These are phyloP conservation scores for Vigna nakashimae DNA, from an alignment of 306 rosid genomes.

Conservation along the genomic window DNA sequence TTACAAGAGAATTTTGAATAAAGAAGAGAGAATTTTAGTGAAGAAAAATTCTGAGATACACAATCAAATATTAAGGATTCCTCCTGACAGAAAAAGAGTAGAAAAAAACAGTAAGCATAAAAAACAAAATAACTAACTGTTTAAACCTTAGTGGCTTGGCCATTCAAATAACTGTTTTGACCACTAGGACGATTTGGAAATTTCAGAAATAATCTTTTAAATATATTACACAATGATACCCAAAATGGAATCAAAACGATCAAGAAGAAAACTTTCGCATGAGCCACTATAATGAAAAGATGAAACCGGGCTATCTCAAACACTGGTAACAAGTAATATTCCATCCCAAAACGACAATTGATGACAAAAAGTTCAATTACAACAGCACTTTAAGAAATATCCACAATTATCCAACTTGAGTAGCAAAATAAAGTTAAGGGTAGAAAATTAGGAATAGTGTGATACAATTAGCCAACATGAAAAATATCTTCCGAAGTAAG, in stretches of 20 bases:
- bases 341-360: constrained; percentile 12
- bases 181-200: constrained; percentile 3
- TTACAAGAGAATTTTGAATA: not conserved
- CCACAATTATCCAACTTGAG: not conserved
- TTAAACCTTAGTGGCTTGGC: not conserved
- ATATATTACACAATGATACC: not conserved
- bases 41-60: not conserved
- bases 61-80: not conserved
- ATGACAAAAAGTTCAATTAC: not conserved
- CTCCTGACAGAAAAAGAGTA: not conserved
- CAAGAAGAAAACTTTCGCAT: not conserved
- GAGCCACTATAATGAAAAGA: not conserved
- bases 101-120: not conserved
- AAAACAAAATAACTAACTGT: not conserved
- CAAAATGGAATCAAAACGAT: not conserved
- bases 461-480: not conserved
- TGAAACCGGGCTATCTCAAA: constrained; percentile 16
- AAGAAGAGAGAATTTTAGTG: not conserved
- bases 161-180: constrained; percentile 3
- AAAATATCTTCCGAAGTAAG: constrained; percentile 31
- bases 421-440: constrained; percentile 2
- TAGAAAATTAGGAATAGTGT: not conserved
- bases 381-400: constrained; percentile 5
- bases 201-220: constrained; percentile 13
- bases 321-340: constrained; percentile 11